Base-by-base conservation (phyloP, 495 filamentous ascomycete genomes). In the Penicillium malachiteum region DNA sequence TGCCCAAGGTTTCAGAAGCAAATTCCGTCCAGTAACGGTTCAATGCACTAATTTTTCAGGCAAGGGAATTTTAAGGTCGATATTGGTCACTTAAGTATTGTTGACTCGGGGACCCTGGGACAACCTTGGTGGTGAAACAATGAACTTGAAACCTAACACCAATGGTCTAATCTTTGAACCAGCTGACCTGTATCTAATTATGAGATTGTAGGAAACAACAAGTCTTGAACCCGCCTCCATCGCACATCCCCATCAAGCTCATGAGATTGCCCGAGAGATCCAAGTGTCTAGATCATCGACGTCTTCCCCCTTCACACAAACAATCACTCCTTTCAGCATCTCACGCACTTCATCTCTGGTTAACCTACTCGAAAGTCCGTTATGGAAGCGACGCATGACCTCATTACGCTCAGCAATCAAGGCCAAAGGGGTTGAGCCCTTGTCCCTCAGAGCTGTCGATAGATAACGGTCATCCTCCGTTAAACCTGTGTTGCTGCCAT, bases 341-440 rank as follows among this genome's bases (percentile, higher is more conserved):
- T 49, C 34, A n/a, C 35, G 45, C 5, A 34, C 53, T 31, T 55
- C 45, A 50, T 55, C 17, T 42, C 30, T 55, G 33, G 11, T 55
- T 11, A 55, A 12, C 2, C 44, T 44, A 41, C 41, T 39, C 17
- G 53, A 32, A 12, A 55, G 34, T 5, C 53, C 45, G 40, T 55
- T 31, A 34, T 55, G 53, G 26, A 50, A 48, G 4, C 53, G 44
- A 41, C 53, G 53, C 53, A 55, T 55, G 30, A 40, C n/a, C 26
- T 55, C 53, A 18, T 50, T 55, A 10, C 33, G 42, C 7, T 38
- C 53, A 12, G 44, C 53, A 14, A 49, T 38, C 2, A 43, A 26
- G 0, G 53, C 44, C 3, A 55, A 35, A 2, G 38, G 4, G 18
- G 12, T 1, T 21, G 16, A 21, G 0, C 45, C 53, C 16, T 40